phyloP scores from a whole-genome alignment of 768 basidiomycete species.

The Suillus plorans region DNA sequence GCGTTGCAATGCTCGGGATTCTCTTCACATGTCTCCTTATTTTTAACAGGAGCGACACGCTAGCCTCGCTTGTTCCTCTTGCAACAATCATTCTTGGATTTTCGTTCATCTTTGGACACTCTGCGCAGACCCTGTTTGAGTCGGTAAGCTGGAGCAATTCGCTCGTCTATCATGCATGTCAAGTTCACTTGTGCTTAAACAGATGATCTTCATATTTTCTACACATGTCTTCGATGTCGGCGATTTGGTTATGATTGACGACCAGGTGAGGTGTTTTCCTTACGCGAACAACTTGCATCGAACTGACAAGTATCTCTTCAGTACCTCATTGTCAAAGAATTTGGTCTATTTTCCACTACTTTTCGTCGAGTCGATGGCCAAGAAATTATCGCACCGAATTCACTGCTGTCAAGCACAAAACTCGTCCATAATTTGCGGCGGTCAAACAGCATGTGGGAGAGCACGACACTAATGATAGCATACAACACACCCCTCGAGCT shows the following conservation, averaged over 20 bases:
- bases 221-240: constrained; percentile 87
- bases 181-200: constrained; percentile 1
- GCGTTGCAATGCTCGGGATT: constrained; percentile 53
- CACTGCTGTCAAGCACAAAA: constrained; percentile 67
- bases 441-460: constrained; percentile 79
- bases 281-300: background rate
- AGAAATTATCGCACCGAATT: constrained; percentile 77
- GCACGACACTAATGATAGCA: constrained; percentile 60
- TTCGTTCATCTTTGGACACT: constrained; percentile 83
- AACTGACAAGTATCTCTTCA: constrained; percentile 3
- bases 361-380: constrained; percentile 82
- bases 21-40: constrained; percentile 74
- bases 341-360: constrained; percentile 76
- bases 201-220: constrained; percentile 85
- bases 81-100: constrained; percentile 82
- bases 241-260: constrained; percentile 80
- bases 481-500: constrained; percentile 72
- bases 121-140: constrained; percentile 76
- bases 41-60: constrained; percentile 64
- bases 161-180: background rate
- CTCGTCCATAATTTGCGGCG: constrained; percentile 78
- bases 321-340: constrained; percentile 59
- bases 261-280: constrained; percentile 51
- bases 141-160: constrained; percentile 44
- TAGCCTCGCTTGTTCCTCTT: constrained; percentile 74